Conservation (phyloP, 768 basidiomycete genomes). For the Coprinopsis strossmayeri region DNA sequence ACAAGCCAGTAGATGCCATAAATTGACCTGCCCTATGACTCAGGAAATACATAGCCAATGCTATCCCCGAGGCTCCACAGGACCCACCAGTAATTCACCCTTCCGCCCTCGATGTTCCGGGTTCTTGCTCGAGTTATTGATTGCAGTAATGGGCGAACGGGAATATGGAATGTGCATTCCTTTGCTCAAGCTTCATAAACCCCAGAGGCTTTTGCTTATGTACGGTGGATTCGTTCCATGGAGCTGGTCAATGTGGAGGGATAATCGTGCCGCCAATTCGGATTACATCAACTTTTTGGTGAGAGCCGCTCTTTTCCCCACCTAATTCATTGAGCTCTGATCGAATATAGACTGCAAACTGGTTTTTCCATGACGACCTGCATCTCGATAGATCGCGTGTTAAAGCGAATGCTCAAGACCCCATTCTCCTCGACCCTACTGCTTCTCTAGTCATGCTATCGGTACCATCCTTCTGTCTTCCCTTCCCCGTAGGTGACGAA, state of each 20-base stretch:
- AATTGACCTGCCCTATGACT: no score
- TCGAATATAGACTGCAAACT: not conserved
- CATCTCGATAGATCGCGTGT: not conserved
- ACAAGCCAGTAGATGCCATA: not conserved
- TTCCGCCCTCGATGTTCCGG: slow-evolving; percentile 44
- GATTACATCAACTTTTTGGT: slow-evolving; percentile 48
- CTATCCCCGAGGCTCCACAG: not conserved
- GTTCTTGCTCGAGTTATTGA: slow-evolving; percentile 38
- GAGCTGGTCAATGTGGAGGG: slow-evolving; percentile 61
- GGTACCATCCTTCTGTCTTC: not conserved
- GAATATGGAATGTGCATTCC: slow-evolving; percentile 10
- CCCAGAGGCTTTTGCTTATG: slow-evolving; percentile 45
- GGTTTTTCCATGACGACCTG: not conserved
- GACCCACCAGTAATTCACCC: slow-evolving; percentile 11
- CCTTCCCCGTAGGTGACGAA: not conserved
- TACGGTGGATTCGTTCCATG: slow-evolving; percentile 56
- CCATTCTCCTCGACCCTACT: not conserved
- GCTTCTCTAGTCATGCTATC: not conserved
- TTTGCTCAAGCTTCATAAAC: slow-evolving; percentile 11
- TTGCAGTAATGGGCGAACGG: slow-evolving; percentile 28
- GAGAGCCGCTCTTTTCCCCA: slow-evolving; percentile 14
- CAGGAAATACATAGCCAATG: not conserved
- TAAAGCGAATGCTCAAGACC: not conserved
- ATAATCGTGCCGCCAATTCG: slow-evolving; percentile 40
- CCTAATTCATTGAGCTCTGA: not conserved